Base-by-base conservation (phyloP, 345 rosid genomes). In the Gossypium australe region DNA sequence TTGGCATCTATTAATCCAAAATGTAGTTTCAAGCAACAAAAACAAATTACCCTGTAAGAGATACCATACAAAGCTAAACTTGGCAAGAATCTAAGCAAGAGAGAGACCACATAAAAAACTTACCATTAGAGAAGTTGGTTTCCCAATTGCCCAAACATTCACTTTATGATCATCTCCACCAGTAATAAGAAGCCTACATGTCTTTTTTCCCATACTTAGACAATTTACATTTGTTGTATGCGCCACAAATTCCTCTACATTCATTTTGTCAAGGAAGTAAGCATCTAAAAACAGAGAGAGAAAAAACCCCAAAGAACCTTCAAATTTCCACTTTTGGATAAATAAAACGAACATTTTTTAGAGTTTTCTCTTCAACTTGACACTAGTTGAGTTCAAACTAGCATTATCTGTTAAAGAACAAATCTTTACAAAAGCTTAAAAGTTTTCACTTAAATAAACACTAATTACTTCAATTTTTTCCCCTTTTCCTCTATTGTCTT, bases 91-190 rank as follows among this genome's bases (percentile, higher is more conserved):
- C 2, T 53, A 57, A 77, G 18, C 9, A 25, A n/a, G 17, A 77
- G n/a, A 38, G 52, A 78, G 11, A 52, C 18, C 17, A 64, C 2
- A 77, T 18, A 72, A 17, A 12, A 65, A 70, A 82, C 80, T 74
- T 4, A 94, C 99, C 99, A 91, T 87, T 60, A 92, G 79, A 70
- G 98, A 89, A 78, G 88, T 86, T 64, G 94, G 90, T 66, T 91
- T 94, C 65, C 95, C 99, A 11, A 92, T 88, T 2, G 93, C 85
- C 99, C 99, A 94, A 70, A 94, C 92, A 81, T 94, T 94, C 74
- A 91, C 96, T 58, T 89, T 92, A 70, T 82, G 79, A 81, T 94
- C 99, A 87, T 92, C 99, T 61, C 98, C 93, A 3, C 99, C 99
- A 0, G 94, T 92, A 45, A 92, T 76, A 75, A 89, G 82, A 68